phyloP scores from a whole-genome alignment of 345 rosid species.

The Hibiscus tridactylites region DNA sequence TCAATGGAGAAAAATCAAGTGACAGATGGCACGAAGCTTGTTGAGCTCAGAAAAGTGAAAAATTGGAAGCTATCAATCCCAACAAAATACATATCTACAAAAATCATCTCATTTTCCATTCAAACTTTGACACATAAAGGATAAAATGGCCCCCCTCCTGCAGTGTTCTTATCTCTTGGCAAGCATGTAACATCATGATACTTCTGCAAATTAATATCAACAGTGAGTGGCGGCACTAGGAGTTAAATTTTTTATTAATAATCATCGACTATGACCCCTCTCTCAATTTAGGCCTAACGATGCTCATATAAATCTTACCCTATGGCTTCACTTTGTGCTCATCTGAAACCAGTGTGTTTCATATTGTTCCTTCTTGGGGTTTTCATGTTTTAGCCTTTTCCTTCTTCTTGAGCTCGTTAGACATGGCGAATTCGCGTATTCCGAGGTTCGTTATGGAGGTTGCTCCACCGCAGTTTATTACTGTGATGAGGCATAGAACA shows the following conservation, averaged over 20 bases:
- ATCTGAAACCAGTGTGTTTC: slow-evolving; percentile 14
- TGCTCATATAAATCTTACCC: slow-evolving; percentile 19
- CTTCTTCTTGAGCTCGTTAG: neutral
- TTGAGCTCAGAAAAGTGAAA: slow-evolving; percentile 17
- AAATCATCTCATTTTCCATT: slow-evolving; percentile 18
- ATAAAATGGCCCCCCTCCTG: slow-evolving; percentile 1
- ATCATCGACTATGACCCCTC: slow-evolving; percentile 15
- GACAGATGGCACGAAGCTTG: neutral
- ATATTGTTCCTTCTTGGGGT: neutral
- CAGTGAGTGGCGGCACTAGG: slow-evolving; percentile 29
- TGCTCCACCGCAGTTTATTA: slow-evolving; percentile 74
- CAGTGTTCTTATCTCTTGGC: neutral
- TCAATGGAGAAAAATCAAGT: neutral
- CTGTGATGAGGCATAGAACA: slow-evolving; percentile 60
- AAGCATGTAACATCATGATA: slow-evolving; percentile 14
- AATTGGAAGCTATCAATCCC: slow-evolving; percentile 18
- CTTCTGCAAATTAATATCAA: slow-evolving; percentile 11
- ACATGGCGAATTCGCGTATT: slow-evolving; percentile 58
- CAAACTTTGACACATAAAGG: slow-evolving; percentile 22
- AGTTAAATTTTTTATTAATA: slow-evolving; percentile 1
- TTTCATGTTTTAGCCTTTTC: neutral
- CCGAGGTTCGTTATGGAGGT: slow-evolving; percentile 71
- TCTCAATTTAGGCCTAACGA: slow-evolving; percentile 19
- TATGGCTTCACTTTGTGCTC: neutral
- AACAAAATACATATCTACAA: slow-evolving; percentile 21